Conservation (phyloP, 805 yeast species). For the Lipomyces starkeyi region DNA sequence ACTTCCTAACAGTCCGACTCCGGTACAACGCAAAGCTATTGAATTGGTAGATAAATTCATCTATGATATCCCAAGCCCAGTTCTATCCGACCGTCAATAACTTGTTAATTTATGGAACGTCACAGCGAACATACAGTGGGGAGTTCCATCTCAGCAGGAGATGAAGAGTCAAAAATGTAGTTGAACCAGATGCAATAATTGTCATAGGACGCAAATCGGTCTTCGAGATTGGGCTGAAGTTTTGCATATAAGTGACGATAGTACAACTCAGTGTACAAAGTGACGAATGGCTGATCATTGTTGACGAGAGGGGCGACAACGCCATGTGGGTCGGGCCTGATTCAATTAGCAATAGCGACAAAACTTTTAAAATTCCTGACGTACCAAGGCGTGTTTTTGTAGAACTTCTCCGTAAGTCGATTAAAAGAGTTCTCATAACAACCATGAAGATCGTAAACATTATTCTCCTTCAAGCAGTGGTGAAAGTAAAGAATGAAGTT, state of each 20-base stretch:
- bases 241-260: slow-evolving; percentile 58
- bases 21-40: slow-evolving; percentile 54
- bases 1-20: slow-evolving; percentile 47
- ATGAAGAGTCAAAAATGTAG: slow-evolving; percentile 52
- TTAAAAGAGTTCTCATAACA: slow-evolving; percentile 56
- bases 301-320: slow-evolving; percentile 54
- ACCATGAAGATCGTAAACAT: slow-evolving; percentile 52
- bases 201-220: slow-evolving; percentile 55
- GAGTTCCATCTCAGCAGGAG: slow-evolving; percentile 54
- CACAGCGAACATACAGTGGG: slow-evolving; percentile 45
- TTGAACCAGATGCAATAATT: slow-evolving; percentile 58
- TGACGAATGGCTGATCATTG: slow-evolving; percentile 54
- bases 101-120: background rate
- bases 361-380: background rate
- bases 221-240: slow-evolving; percentile 52
- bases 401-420: slow-evolving; percentile 54
- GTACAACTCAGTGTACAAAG: slow-evolving; percentile 57
- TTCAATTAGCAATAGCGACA: background rate
- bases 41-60: slow-evolving; percentile 59
- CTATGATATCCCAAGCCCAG: slow-evolving; percentile 61
- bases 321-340: slow-evolving; percentile 51
- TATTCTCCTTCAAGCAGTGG: slow-evolving; percentile 51
- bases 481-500: slow-evolving; percentile 54
- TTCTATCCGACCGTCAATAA: slow-evolving; percentile 33
- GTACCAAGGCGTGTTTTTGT: slow-evolving; percentile 51